These are phyloP conservation scores for Xylaria sp. DNA, from an alignment of 2,329 filamentous ascomycete genomes.

Conservation along the genomic window DNA sequence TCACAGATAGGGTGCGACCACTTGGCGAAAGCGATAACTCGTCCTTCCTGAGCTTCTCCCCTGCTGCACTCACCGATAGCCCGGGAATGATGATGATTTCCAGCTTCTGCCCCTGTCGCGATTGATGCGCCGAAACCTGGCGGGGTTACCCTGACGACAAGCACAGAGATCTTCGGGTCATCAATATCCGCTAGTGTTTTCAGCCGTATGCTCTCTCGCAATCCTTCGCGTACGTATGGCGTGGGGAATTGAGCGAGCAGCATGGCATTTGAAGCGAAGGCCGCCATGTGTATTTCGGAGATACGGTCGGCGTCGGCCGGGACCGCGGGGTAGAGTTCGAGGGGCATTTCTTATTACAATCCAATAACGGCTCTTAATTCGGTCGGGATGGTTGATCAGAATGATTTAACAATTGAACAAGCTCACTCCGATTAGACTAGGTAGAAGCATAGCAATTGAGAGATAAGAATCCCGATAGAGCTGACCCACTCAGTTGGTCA, in stretches of 20 bases:
- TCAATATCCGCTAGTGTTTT: constrained; percentile 45
- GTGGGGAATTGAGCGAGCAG: constrained; percentile 45
- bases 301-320: constrained; percentile 44
- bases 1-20: constrained; percentile 41
- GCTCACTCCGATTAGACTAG: too few species aligned
- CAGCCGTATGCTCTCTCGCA: constrained; percentile 34
- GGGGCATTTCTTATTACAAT: constrained; percentile 12
- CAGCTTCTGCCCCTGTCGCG: not conserved
- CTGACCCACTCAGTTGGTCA: not conserved
- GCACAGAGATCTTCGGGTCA: constrained; percentile 41
- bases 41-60: not conserved
- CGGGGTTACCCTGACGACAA: constrained; percentile 37
- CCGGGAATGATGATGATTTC: not conserved
- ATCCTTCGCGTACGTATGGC: constrained; percentile 29
- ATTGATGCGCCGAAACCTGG: not conserved
- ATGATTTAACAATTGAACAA: not conserved
- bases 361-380: too few species aligned
- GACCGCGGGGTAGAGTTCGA: constrained; percentile 34
- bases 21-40: constrained; percentile 45
- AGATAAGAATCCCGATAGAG: not conserved
- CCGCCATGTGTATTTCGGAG: constrained; percentile 46
- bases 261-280: constrained; percentile 44
- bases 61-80: not conserved
- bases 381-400: not conserved
- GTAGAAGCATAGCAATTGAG: not conserved